Evolutionary conservation across 352 stramenopile species (phyloP).

Genomic region (Hyphochytrium catenoides): DNA sequence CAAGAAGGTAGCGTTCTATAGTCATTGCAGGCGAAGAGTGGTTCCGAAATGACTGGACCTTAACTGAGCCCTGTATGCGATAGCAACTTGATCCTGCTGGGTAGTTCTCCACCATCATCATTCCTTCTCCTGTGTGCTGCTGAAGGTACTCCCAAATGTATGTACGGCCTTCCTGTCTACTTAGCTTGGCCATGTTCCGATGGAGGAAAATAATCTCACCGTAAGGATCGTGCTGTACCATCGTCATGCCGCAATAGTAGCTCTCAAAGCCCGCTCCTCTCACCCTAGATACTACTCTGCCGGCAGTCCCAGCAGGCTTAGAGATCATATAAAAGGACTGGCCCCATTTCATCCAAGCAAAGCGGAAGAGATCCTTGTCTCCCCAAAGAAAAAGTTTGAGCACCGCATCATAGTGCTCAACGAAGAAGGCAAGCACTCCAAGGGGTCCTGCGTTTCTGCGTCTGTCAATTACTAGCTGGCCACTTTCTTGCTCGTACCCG

Average conservation of each 20-base stretch:
- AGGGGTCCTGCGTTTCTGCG: constrained; percentile 13
- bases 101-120: too few species aligned
- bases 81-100: too few species aligned
- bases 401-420: constrained; percentile 9
- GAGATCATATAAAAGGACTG: constrained; percentile 30
- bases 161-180: constrained; percentile 19
- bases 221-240: constrained; percentile 30
- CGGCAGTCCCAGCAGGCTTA: constrained; percentile 18
- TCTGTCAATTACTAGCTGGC: constrained; percentile 18
- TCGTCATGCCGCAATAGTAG: constrained; percentile 38
- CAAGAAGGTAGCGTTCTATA: too few species aligned
- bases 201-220: constrained; percentile 35
- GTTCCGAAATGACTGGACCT: too few species aligned
- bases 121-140: too few species aligned
- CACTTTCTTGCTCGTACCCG: constrained; percentile 44
- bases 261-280: neutral
- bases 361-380: constrained; percentile 48
- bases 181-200: constrained; percentile 41
- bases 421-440: constrained; percentile 21
- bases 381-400: constrained; percentile 27
- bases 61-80: too few species aligned
- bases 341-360: constrained; percentile 41
- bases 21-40: too few species aligned
- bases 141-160: too few species aligned
- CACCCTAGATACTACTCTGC: constrained; percentile 15